Conservation (phyloP, 345 rosid species). For the Aquilaria yunnanensis region DNA sequence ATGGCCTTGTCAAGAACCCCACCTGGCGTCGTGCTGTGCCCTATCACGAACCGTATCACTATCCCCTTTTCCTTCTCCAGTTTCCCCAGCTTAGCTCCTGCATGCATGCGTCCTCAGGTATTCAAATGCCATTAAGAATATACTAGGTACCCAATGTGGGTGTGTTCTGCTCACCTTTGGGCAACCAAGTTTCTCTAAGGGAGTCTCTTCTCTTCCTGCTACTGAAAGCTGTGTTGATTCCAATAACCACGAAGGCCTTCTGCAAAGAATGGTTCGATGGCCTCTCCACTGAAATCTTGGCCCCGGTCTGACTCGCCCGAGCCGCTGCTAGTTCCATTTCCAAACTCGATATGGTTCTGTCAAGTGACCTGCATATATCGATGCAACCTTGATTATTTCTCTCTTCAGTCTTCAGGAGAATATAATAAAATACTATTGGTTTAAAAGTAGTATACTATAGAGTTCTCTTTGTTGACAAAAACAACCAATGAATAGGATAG, state of each 20-base stretch:
- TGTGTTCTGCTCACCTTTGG: constrained; percentile 28
- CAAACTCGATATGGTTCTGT: constrained; percentile 57
- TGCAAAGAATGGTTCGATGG: constrained; percentile 39
- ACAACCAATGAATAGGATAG: no score
- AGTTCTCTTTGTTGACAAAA: no score
- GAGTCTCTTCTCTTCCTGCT: constrained; percentile 83
- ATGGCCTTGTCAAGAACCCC: constrained; percentile 71
- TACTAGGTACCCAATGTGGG: no score
- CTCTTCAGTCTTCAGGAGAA: no score
- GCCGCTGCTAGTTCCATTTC: constrained; percentile 60
- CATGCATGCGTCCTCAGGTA: background rate
- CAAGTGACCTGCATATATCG: constrained; percentile 41
- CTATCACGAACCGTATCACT: constrained; percentile 83
- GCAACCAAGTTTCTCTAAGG: constrained; percentile 79
- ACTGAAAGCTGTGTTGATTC: constrained; percentile 89
- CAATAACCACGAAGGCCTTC: constrained; percentile 76
- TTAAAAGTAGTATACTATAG: no score
- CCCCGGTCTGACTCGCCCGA: constrained; percentile 22
- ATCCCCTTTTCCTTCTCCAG: constrained; percentile 81
- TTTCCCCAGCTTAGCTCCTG: constrained; percentile 62
- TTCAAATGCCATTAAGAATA: no score
- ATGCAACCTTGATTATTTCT: no score
- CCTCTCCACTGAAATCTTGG: constrained; percentile 11
- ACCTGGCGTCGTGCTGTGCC: constrained; percentile 73
- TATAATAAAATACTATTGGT: no score